Conservation (phyloP, 257 asterid species). For the Ophiorrhiza pumila region DNA sequence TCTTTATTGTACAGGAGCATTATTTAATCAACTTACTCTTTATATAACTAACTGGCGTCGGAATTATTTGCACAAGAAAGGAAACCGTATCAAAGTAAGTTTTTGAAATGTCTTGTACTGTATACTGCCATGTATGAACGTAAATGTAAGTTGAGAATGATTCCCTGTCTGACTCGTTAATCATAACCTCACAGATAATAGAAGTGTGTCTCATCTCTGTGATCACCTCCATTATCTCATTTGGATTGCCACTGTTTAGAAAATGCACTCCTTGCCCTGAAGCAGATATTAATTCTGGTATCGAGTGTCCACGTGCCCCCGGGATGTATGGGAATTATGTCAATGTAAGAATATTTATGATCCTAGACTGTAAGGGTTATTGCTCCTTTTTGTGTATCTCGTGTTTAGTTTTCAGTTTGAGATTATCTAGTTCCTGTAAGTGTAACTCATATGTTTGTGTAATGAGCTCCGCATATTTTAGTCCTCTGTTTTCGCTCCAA, state of each 20-base stretch:
- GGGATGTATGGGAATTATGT: constrained; percentile 99
- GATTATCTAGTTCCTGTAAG: background rate
- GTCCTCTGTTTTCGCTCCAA: background rate
- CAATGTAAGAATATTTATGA: constrained; percentile 56
- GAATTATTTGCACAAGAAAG: constrained; percentile 87
- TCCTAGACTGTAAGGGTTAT: background rate
- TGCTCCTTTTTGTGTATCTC: constrained; percentile 9
- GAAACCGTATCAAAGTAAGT: constrained; percentile 81
- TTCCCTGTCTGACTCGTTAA: constrained; percentile 14
- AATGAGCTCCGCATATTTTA: background rate
- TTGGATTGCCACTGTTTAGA: constrained; percentile 88
- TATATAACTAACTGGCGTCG: constrained; percentile 86
- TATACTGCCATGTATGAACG: background rate
- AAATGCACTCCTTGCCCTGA: constrained; percentile 96
- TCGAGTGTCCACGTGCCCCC: constrained; percentile 97
- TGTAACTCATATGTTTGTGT: background rate
- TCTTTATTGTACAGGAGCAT: constrained; percentile 60
- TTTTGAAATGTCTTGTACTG: constrained; percentile 16
- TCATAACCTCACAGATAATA: constrained; percentile 51
- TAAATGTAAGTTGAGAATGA: background rate
- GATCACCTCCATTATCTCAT: constrained; percentile 80
- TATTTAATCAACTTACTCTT: constrained; percentile 89
- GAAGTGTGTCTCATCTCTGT: constrained; percentile 89
- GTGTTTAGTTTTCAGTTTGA: constrained; percentile 11
- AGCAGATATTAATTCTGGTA: constrained; percentile 63